Conservation (phyloP, 805 yeast genomes). For the Barnettozyma populi region DNA sequence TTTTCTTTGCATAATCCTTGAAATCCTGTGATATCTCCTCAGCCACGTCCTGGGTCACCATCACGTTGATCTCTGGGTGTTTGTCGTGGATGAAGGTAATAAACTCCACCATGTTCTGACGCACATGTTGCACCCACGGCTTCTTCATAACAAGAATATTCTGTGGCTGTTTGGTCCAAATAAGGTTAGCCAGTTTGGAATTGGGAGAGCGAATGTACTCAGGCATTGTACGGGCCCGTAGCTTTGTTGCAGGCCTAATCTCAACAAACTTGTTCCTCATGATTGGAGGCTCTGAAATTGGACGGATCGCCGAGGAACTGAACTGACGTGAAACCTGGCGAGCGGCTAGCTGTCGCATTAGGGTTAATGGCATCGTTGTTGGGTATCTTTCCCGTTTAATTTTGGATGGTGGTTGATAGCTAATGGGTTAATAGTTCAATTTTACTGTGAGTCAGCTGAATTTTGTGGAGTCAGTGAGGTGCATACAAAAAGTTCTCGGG, state of each 20-base stretch:
- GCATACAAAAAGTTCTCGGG: neutral
- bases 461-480: neutral
- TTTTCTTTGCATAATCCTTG: conserved; percentile 19
- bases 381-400: neutral
- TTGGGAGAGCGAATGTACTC: conserved; percentile 49
- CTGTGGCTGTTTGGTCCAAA: conserved; percentile 69
- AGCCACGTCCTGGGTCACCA: conserved; percentile 71
- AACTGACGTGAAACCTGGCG: conserved; percentile 9
- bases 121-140: conserved; percentile 66
- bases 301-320: conserved; percentile 12
- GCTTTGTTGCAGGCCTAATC: conserved; percentile 26
- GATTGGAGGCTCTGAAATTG: conserved; percentile 27
- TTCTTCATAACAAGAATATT: conserved; percentile 81
- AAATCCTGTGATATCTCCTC: conserved; percentile 49
- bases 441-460: neutral
- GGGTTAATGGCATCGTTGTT: neutral
- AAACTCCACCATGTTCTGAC: conserved; percentile 60
- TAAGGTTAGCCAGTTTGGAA: conserved; percentile 55
- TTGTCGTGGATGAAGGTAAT: conserved; percentile 52
- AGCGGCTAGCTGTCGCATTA: neutral
- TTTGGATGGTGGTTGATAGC: neutral
- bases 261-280: conserved; percentile 25
- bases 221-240: conserved; percentile 36
- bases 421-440: too few species aligned
- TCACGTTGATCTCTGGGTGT: conserved; percentile 69